Base-by-base conservation (phyloP, 352 stramenopile genomes). In the Phytophthora citrophthora region DNA sequence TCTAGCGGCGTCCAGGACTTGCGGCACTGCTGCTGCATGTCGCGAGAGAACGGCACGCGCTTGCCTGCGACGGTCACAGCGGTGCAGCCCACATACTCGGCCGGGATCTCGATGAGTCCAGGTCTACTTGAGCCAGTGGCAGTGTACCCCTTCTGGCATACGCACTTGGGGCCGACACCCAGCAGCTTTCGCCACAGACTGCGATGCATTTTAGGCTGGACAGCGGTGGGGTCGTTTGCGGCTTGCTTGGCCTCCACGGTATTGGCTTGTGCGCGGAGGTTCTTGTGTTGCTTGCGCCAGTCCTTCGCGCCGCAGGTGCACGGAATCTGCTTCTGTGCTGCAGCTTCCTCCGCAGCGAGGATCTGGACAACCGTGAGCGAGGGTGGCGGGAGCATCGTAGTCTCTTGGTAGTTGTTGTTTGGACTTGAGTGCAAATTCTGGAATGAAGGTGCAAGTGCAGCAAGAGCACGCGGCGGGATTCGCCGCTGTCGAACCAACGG, bases 151-250 rank as follows among this genome's bases (percentile, higher is more conserved):
- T 76, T 70, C 6, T 54, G 44, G 39, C 78, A 88, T 20, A 82
- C 62, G 63, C 78, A 88, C 71, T 88, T 88, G 52, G 78, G 78
- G 4, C 78, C 78, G 31, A 80, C 78, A 26, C 78, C 75, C 23
- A 88, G 48, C 18, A 88, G 48, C 54, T 85, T 85, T 55, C 78
- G 76, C 78, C 78, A 88, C 24, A 85, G 64, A 52, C 75, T 85
- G 51, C 75, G 78, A 65, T 85, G 81, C 23, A 61, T 67, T 32
- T 54, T 56, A 12, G 68, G 45, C 12, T 31, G 41, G 26, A 67
- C 50, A n/a, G 53, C 52, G 23, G 56, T 34, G 13, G 18, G 41
- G 50, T 43, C 49, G 48, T 64, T 72, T 12, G 68, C 68, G 29
- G 41, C 52, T 20, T 65, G 64, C 54, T 77, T 77, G 54, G 53